Base-by-base conservation (phyloP, 2,329 filamentous ascomycete species). In the Blastomyces silverae region DNA sequence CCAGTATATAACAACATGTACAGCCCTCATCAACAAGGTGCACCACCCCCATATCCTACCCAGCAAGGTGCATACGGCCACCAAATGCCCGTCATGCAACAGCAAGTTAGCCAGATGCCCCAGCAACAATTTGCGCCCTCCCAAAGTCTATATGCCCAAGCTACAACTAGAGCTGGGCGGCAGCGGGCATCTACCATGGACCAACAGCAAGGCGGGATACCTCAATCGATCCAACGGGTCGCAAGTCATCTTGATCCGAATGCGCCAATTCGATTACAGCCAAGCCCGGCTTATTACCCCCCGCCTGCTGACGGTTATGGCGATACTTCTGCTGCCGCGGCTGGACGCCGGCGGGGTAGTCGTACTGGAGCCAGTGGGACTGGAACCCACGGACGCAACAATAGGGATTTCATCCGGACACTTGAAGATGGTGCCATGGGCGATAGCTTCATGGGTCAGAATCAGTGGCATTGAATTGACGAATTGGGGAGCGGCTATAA, bases 111-210 rank as follows among this genome's bases (percentile, higher is more conserved):
- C 59, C 88, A 89, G 71, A 84, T 90, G 78, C 81, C 85, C 0
- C 79, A 86, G 28, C 89, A 89, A 69, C 88, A 89, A 69, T 91
- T 91, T 72, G 83, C 72, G 68, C 82, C 89, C 70, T 90, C 91
- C 63, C 91, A 91, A 68, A 89, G 85, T 70, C 80, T 89, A 50
- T 90, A 89, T 70, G 83, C 86, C 57, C 90, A 93, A 78, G 87
- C 89, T 66, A 89, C 87, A 62, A 85, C 91, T 70, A 85, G 91
- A 69, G 87, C 88, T 57, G 89, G 89, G 56, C 86, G 94, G 63
- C 93, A 96, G 78, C 87, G 94, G 67, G 92, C 94, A 52, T 94
- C 92, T 56, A 99, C 94, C 3, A 95, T 97, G 89, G 94, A 97
- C 73, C 91, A 94, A 74, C 91, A 95, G 72, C 89, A 92, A 73